These are phyloP conservation scores for Exutisphaerella laricina DNA, from an alignment of 2,329 filamentous ascomycete species.

Conservation along the genomic window DNA sequence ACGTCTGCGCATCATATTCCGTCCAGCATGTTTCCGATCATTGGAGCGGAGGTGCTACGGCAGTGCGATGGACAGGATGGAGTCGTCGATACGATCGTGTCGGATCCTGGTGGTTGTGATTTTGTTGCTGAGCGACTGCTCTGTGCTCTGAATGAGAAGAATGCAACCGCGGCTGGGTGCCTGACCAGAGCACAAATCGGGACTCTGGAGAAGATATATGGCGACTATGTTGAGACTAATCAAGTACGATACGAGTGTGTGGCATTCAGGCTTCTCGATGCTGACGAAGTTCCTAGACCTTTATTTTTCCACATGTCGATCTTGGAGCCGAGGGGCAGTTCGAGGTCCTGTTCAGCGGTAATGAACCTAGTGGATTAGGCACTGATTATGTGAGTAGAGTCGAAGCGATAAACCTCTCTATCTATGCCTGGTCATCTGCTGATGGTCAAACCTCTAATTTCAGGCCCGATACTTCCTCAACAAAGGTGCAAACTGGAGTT, in stretches of 20 bases:
- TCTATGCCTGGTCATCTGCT: too few relatives aligned
- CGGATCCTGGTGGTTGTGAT: slow-evolving; percentile 42
- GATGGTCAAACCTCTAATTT: too few relatives aligned
- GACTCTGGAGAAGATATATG: slow-evolving; percentile 41
- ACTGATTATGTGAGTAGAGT: slow-evolving; percentile 36
- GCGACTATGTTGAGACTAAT: slow-evolving; percentile 38
- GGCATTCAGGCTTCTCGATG: not conserved
- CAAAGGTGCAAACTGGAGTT: slow-evolving; percentile 36
- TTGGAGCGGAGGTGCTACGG: slow-evolving; percentile 42
- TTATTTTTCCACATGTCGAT: slow-evolving; percentile 38
- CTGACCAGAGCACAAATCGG: slow-evolving; percentile 42
- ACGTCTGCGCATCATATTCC: slow-evolving; percentile 44
- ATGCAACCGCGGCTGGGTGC: slow-evolving; percentile 33
- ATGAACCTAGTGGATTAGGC: slow-evolving; percentile 35
- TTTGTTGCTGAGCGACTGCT: slow-evolving; percentile 41
- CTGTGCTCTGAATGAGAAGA: slow-evolving; percentile 31
- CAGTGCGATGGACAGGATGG: slow-evolving; percentile 51
- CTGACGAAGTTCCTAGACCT: slow-evolving; percentile 27
- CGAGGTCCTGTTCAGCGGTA: slow-evolving; percentile 34
- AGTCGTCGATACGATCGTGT: slow-evolving; percentile 47
- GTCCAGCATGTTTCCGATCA: slow-evolving; percentile 38
- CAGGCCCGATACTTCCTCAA: slow-evolving; percentile 42
- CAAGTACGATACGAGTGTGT: slow-evolving; percentile 13
- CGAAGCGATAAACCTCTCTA: too few relatives aligned
- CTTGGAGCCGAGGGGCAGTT: slow-evolving; percentile 37